Conservation (phyloP, 2,329 filamentous ascomycete species). For the Cladosporium sp. region DNA sequence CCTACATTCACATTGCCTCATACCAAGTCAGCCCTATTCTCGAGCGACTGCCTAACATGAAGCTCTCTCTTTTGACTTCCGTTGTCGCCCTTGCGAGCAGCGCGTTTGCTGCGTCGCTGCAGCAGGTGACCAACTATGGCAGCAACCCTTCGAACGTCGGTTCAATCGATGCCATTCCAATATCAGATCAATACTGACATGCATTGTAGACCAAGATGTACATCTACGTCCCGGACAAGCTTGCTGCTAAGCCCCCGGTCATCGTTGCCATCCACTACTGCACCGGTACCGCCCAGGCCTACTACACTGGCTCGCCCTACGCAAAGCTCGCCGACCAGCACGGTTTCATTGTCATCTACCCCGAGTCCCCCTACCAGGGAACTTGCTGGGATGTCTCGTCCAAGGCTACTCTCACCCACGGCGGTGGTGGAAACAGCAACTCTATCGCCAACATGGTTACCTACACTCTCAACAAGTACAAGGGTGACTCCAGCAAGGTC, state of each 20-base stretch:
- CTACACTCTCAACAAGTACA: conserved; percentile 57
- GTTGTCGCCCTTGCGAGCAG: conserved; percentile 10
- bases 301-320: conserved; percentile 56
- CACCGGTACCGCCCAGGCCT: conserved; percentile 54
- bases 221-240: conserved; percentile 29
- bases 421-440: conserved; percentile 59
- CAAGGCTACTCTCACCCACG: conserved; percentile 55
- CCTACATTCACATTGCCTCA: neutral
- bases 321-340: conserved; percentile 55
- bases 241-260: conserved; percentile 27
- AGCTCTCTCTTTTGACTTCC: conserved; percentile 10
- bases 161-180: neutral
- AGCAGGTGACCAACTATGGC: conserved; percentile 20
- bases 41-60: conserved; percentile 2
- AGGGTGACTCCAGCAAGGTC: conserved; percentile 53
- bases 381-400: conserved; percentile 64
- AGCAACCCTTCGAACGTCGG: conserved; percentile 15
- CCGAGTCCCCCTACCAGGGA: conserved; percentile 54
- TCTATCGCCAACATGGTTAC: conserved; percentile 62
- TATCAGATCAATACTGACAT: neutral
- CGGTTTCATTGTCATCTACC: conserved; percentile 64
- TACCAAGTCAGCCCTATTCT: neutral
- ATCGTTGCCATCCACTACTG: conserved; percentile 53
- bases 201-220: conserved; percentile 55
- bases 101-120: conserved; percentile 12